Conservation (phyloP, 257 asterid species). For the Nicotiana obtusifolia region DNA sequence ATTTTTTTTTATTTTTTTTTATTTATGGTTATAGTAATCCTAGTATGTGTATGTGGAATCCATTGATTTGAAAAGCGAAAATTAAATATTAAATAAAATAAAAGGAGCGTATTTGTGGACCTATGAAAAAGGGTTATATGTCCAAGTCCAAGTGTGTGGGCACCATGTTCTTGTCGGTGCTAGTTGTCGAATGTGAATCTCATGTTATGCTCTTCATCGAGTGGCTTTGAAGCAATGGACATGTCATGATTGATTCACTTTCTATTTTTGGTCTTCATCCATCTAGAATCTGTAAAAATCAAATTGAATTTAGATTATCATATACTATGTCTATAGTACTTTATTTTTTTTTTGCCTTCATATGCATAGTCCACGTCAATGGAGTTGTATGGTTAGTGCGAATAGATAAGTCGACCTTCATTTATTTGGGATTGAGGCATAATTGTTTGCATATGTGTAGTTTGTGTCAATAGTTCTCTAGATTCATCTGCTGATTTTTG, state of each 20-base stretch:
- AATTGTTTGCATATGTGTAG: neutral
- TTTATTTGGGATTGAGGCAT: neutral
- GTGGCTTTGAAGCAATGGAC: neutral
- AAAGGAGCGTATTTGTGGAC: neutral
- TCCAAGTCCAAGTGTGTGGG: neutral
- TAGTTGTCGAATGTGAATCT: neutral
- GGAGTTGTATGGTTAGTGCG: too few relatives aligned
- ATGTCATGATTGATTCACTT: neutral
- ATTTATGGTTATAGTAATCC: neutral
- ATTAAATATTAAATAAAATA: neutral
- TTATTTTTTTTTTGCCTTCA: too few relatives aligned
- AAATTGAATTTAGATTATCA: neutral
- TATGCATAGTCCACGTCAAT: too few relatives aligned
- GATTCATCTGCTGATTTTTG: neutral
- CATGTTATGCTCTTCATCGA: neutral
- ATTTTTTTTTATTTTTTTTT: neutral
- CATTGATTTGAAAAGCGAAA: neutral
- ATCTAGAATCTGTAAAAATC: neutral
- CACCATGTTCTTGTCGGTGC: slow-evolving; percentile 7
- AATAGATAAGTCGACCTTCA: too few relatives aligned
- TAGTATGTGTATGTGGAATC: neutral
- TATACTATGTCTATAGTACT: neutral
- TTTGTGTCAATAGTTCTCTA: neutral
- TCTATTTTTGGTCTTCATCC: neutral
- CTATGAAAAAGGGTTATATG: neutral